phyloP scores from a whole-genome alignment of 2,329 filamentous ascomycete genomes.

The Aaosphaeria arxii region DNA sequence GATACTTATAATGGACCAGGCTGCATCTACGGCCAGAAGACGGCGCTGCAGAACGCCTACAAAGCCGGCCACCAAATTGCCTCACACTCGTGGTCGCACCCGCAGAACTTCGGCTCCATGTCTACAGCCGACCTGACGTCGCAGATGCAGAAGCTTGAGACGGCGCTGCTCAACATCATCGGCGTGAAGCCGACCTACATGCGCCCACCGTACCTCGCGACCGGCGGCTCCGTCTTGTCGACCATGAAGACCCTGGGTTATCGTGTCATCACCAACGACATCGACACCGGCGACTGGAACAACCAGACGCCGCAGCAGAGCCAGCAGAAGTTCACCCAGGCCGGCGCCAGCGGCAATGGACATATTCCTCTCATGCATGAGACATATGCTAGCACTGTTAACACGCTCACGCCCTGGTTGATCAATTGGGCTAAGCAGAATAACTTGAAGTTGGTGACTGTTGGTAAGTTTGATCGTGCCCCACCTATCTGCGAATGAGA shows the following conservation, averaged over 20 bases:
- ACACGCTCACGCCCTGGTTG: slow-evolving; percentile 34
- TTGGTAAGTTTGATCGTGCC: slow-evolving; percentile 19
- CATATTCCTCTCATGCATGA: slow-evolving; percentile 32
- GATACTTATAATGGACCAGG: slow-evolving; percentile 12
- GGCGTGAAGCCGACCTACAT: slow-evolving; percentile 37
- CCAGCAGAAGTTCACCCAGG: slow-evolving; percentile 28
- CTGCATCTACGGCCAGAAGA: slow-evolving; percentile 34
- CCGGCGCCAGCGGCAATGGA: slow-evolving; percentile 31
- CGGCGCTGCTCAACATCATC: slow-evolving; percentile 35
- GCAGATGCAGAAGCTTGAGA: slow-evolving; percentile 32
- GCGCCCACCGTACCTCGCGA: slow-evolving; percentile 36
- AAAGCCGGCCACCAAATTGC: slow-evolving; percentile 35
- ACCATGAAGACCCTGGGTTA: slow-evolving; percentile 34
- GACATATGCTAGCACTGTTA: slow-evolving; percentile 31
- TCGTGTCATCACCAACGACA: slow-evolving; percentile 32
- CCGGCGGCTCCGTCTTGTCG: slow-evolving; percentile 26
- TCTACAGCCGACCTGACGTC: slow-evolving; percentile 24
- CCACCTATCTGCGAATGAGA: neutral
- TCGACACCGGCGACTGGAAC: slow-evolving; percentile 35
- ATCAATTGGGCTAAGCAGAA: slow-evolving; percentile 37
- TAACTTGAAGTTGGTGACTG: slow-evolving; percentile 33
- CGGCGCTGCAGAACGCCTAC: slow-evolving; percentile 29
- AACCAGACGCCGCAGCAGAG: slow-evolving; percentile 30
- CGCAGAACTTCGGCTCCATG: slow-evolving; percentile 30
- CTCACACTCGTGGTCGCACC: slow-evolving; percentile 34